Evolutionary conservation across 352 stramenopile genomes (phyloP), one percentile per base, ranked within the genome.

Genomic region (Halophytophthora batemanensis): DNA sequence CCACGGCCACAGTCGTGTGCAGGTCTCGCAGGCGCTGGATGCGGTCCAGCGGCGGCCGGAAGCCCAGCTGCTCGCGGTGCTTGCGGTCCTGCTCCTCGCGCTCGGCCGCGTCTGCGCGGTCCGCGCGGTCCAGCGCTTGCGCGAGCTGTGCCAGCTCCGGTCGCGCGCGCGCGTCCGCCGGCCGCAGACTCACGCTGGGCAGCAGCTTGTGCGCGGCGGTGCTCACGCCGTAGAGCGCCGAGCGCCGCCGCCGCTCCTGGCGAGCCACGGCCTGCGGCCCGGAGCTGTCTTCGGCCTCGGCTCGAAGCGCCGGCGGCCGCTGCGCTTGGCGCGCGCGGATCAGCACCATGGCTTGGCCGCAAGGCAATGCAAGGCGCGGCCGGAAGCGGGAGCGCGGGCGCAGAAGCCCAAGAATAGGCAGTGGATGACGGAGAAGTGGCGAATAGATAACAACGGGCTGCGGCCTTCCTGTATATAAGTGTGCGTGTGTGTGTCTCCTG

Each of bases 11-110:
- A 0, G 77, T 86, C 12, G 77, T 68, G 29, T 59, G 59, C 7
- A 87, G 69, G 36, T 83, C 77, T n/a, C 58, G 53, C 6, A 83
- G 42, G 2, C 40, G 46, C 13, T 78, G 61, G 19, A 77, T 77
- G 3, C 59, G 66, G 54, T 87, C 77, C 37, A 84, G 34, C 6
- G 77, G 64, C 8, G 77, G 77, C 2, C 77, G 65, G 23, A 70
- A 63, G 0, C 74, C 67, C 2, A 69, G 46, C 6, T 80, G 52
- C 25, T 78, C 69, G 29, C 63, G 71, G 57, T 84, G 64, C 50
- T 85, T 87, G 28, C 61, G 64, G 36, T 74, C 64, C 23, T 77
- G 65, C n/a, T 82, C 49, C 29, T 80, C 74, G n/a, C 71, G 53
- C 39, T 82, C 76, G n/a, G 70, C 67, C 2, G 17, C 53, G 15